Base-by-base conservation (phyloP, 2,329 filamentous ascomycete genomes). In the Colletotrichum sp. region DNA sequence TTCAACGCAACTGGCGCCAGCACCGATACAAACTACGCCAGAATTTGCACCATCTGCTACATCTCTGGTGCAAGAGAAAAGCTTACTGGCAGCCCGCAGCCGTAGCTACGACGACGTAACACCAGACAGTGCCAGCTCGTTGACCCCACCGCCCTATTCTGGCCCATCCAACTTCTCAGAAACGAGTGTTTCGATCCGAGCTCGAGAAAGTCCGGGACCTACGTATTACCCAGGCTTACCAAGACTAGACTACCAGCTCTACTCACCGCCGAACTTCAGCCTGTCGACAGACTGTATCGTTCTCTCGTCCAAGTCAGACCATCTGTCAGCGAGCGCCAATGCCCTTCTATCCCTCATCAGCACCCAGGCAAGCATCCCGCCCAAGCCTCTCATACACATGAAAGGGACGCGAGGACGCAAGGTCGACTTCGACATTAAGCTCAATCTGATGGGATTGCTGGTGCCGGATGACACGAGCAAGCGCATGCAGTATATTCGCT, bases 381-480 rank as follows among this genome's bases (percentile, higher is more conserved):
- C 90, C 8, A 91, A 91, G 79, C 89, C 88, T 0, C 85, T 88
- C 76, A 85, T 91, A 27, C 85, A 87, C 69, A 86, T 91, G 68
- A 83, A 83, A 5, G 90, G 90, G 60, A 86, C 82, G 36, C 85
- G 86, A 34, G 83, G 84, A n/a, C 80, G 82, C 73, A 83, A 79
- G 76, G 78, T 88, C 36, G 89, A 91, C 80, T 91, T 92, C 78
- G 85, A 87, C 72, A 81, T 91, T 74, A 88, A 87, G 79, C 82
- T 91, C 56, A 91, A 91, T 79, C 82, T 91, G 22, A 89, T 91
- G 87, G 84, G 82, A 64, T 82, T 91, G 13, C 83, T 92, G 7
- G 84, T 91, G 3, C 85, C 89, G 0, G 87, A 89, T 4, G 85
- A 88, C 70, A 80, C 84, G 9, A 80, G 79, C 28, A 78, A 83